phyloP scores from a whole-genome alignment of 768 basidiomycete genomes.

The Panellus pusillus region DNA sequence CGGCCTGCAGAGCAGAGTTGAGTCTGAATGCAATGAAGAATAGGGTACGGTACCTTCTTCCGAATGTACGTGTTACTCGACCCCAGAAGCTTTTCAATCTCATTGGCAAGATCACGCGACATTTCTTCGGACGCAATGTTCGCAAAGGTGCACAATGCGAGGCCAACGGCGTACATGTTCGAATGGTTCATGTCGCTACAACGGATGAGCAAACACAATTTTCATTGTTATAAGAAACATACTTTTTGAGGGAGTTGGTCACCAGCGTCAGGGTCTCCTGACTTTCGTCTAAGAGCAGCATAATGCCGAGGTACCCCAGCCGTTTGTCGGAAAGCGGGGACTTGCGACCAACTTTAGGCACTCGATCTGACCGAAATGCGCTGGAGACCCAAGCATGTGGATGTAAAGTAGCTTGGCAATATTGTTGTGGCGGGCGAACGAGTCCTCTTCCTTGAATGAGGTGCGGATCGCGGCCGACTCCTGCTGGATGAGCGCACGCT shows the following conservation, averaged over 20 bases:
- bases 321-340: conserved; percentile 96
- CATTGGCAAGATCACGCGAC: conserved; percentile 96
- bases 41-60: conserved; percentile 73
- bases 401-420: conserved; percentile 98
- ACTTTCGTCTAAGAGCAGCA: conserved; percentile 96
- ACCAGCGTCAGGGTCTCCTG: conserved; percentile 97
- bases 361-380: conserved; percentile 99
- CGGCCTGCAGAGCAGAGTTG: conserved; percentile 57
- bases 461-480: conserved; percentile 97
- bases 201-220: conserved; percentile 10
- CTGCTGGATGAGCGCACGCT: conserved; percentile 94
- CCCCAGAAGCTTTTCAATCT: conserved; percentile 95
- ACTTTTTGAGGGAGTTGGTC: conserved; percentile 99
- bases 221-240: conserved; percentile 19
- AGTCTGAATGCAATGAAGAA: conserved; percentile 7
- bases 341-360: conserved; percentile 93
- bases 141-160: conserved; percentile 96
- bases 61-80: conserved; percentile 98
- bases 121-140: conserved; percentile 99
- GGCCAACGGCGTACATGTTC: conserved; percentile 97
- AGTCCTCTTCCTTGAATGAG: conserved; percentile 96
- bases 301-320: conserved; percentile 95
- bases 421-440: conserved; percentile 93
- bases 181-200: conserved; percentile 97
- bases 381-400: conserved; percentile 97